Base-by-base conservation (phyloP, 257 asterid species). In the Paulownia fortunei region DNA sequence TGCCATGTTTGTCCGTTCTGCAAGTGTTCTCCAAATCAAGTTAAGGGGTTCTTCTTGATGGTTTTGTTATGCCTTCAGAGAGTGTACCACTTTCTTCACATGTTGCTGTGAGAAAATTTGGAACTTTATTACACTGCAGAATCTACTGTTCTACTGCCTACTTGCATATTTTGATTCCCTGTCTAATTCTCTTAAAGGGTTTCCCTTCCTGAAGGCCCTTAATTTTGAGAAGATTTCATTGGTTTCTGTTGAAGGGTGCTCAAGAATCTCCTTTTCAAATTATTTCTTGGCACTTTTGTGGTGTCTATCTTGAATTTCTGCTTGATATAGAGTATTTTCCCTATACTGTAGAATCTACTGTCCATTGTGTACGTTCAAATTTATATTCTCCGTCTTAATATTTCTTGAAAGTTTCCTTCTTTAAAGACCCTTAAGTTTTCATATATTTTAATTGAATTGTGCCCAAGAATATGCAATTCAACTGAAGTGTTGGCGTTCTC, bases 1-100 rank as follows among this genome's bases (percentile, higher is more conserved):
- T 84, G 83, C 80, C 86, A 70, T 86, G 76, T 80, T 87, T 87
- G 87, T 66, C 70, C 81, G 78, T 81, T 37, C 49, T 34, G 42
- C 34, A 9, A 46, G 32, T 81, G 49, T 70, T 79, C 49, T 74
- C 78, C 77, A 69, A 59, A 83, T 56, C 79, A 84, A 82, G 87
- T 54, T 66, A 63, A 68, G 37, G 46, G 66, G 71, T 73, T 84
- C 70, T 47, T 27, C 26, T 49, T 63, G 66, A 61, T 78, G 73
- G 82, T 82, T 44, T 78, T 82, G 69, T 63, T 24, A 27, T 47
- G 80, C 68, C 32, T 67, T 85, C 52, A 69, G 72, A 36, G 61
- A 44, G 41, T 34, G 74, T 73, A 59, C 64, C 58, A 64, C 68
- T 75, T 76, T 64, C 68, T 60, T 76, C 71, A 73, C 76, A 60